Base-by-base conservation (phyloP, 2,329 filamentous ascomycete genomes). In the Cladosporium austrohemisphaericum region DNA sequence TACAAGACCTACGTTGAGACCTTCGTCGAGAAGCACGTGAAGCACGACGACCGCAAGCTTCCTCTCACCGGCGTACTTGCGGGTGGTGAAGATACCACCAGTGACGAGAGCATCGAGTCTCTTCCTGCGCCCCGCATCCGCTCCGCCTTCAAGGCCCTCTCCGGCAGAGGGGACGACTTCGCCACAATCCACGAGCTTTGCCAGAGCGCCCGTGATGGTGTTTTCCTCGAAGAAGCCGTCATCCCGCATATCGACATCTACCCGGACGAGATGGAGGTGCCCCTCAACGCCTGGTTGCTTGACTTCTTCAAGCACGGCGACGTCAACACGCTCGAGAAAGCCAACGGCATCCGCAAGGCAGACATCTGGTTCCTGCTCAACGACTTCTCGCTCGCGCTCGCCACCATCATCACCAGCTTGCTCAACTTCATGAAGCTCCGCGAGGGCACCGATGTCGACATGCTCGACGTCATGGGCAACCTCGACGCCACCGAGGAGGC, bases 271-370 rank as follows among this genome's bases (percentile, higher is more conserved):
- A 63, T 67, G 4, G 62, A 69, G 2, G 71, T 74, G 10, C 77
- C 77, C 0, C 72, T 82, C 52, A 88, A 88, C 55, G 81, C 82
- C 0, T 86, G 86, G 60, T 68, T 91, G 1, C 81, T 84, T 52
- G 85, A 91, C 64, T 92, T 90, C 67, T 90, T 80, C 74, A 86
- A 81, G 65, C 83, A 91, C 57, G 86, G 85, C 3, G 79, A 84
- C 59, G 64, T 83, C 18, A 62, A 72, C 1, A 76, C 80, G 0
- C 68, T 91, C 2, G 77, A 79, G 10, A 68, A 65, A 0, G 84
- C 81, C 23, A 91, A 92, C 61, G 74, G 76, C 2, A 82, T 92
- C 60, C 79, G 78, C 36, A 68, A 71, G 1, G 78, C 79, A 4
- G 84, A 89, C 38, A 75, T 88, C 7, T 91, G 86, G 86, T 90